phyloP scores from a whole-genome alignment of 768 basidiomycete genomes.

The Boletus fagicola region DNA sequence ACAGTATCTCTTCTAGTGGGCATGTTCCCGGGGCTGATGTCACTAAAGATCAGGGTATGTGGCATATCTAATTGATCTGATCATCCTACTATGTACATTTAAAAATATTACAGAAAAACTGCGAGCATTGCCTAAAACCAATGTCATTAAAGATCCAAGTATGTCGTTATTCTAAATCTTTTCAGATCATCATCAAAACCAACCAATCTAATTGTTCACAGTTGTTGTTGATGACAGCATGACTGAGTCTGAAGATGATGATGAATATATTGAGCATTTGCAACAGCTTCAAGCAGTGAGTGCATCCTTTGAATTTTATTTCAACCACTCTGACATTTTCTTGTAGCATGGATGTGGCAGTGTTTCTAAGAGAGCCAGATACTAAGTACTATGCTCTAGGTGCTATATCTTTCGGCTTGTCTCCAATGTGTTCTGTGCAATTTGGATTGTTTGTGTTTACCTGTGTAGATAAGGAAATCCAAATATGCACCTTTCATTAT shows the following conservation, averaged over 20 bases:
- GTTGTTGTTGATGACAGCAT: neutral
- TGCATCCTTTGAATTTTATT: neutral
- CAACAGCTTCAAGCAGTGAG: neutral
- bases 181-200: neutral
- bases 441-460: neutral
- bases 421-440: too few species aligned
- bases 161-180: neutral
- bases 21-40: neutral
- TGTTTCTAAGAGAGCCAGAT: neutral
- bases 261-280: neutral
- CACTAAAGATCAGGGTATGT: neutral
- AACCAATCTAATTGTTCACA: neutral
- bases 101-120: neutral
- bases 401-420: too few species aligned
- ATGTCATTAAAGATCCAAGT: neutral
- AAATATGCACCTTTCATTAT: too few species aligned
- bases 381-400: neutral
- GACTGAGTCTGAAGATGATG: neutral
- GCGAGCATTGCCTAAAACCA: neutral
- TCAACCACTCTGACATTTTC: neutral
- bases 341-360: neutral
- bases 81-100: neutral
- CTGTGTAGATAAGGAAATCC: neutral
- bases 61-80: neutral
- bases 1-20: neutral